A percentile compares a stretch with the other conserved stretches of the same genome.
Evolutionary conservation across 1,284 basidiomycete species (phyloP).

Genomic region (Ustilago xerochloae): DNA sequence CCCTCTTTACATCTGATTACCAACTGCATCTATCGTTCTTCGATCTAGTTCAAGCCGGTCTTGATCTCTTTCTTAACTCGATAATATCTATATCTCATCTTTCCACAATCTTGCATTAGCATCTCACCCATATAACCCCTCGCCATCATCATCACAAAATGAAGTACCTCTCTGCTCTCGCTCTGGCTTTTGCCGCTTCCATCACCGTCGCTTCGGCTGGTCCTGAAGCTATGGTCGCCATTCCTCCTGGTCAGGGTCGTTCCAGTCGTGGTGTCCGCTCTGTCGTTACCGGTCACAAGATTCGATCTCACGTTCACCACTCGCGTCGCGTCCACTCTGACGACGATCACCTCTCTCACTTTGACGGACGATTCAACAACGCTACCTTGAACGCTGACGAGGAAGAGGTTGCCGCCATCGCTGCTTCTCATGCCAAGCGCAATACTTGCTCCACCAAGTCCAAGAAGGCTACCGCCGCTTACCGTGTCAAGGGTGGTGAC

Average conservation of each 20-base stretch:
- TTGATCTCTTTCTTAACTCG: constrained; percentile 12
- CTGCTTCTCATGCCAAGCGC: constrained; percentile 34
- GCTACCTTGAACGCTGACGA: constrained; percentile 36
- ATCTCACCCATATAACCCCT: background rate
- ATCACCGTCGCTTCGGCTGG: constrained; percentile 27
- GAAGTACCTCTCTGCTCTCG: constrained; percentile 52
- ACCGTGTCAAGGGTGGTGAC: constrained; percentile 17
- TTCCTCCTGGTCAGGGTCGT: constrained; percentile 47
- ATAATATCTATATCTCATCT: background rate
- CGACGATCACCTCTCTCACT: constrained; percentile 13
- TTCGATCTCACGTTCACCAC: constrained; percentile 48
- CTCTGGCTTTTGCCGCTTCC: constrained; percentile 44
- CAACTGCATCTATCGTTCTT: constrained; percentile 2
- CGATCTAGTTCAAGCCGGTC: constrained; percentile 22
- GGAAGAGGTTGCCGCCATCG: constrained; percentile 30
- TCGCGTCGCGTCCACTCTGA: constrained; percentile 32
- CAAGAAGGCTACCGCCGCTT: constrained; percentile 16
- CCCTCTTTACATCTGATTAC: background rate
- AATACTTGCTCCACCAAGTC: constrained; percentile 39
- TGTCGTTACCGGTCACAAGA: constrained; percentile 56
- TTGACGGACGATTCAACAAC: constrained; percentile 31
- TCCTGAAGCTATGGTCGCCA: constrained; percentile 23
- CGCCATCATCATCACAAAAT: constrained; percentile 25
- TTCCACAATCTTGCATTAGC: background rate
- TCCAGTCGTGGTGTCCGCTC: constrained; percentile 43